These are phyloP conservation scores for Eutrema japonicum DNA, from an alignment of 345 rosid species.

Conservation along the genomic window DNA sequence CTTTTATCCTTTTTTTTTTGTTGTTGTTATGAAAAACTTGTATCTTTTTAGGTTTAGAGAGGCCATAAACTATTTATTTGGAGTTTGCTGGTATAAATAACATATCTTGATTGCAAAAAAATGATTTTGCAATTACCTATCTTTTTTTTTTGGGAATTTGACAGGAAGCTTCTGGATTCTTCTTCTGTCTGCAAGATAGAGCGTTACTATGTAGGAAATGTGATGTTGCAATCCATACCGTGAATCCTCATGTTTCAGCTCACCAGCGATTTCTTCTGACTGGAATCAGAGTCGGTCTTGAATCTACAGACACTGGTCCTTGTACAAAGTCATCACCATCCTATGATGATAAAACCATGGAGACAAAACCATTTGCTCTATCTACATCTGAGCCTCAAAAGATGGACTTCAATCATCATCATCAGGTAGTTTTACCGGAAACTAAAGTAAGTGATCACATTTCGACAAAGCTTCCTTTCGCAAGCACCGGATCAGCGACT, in stretches of 20 bases:
- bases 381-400: slow-evolving; percentile 47
- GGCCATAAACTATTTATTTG: background rate
- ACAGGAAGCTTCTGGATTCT: slow-evolving; percentile 90
- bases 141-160: slow-evolving; percentile 5
- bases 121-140: background rate
- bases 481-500: slow-evolving; percentile 65
- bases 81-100: background rate
- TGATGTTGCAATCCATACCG: slow-evolving; percentile 83
- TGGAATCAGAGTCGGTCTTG: slow-evolving; percentile 90
- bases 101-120: background rate
- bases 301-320: slow-evolving; percentile 61
- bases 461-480: slow-evolving; percentile 49
- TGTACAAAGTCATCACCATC: slow-evolving; percentile 54
- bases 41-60: slow-evolving; percentile 15
- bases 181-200: slow-evolving; percentile 95
- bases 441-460: slow-evolving; percentile 44
- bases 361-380: slow-evolving; percentile 44
- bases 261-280: slow-evolving; percentile 94
- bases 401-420: slow-evolving; percentile 45
- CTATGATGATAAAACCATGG: slow-evolving; percentile 56
- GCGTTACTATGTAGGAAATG: slow-evolving; percentile 96
- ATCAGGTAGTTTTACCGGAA: slow-evolving; percentile 46
- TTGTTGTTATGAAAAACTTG: slow-evolving; percentile 9
- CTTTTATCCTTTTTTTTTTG: background rate
- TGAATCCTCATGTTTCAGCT: slow-evolving; percentile 69